Evolutionary conservation across 495 filamentous ascomycete genomes (phyloP).

Genomic region (Parathielavia hyrcaniae): DNA sequence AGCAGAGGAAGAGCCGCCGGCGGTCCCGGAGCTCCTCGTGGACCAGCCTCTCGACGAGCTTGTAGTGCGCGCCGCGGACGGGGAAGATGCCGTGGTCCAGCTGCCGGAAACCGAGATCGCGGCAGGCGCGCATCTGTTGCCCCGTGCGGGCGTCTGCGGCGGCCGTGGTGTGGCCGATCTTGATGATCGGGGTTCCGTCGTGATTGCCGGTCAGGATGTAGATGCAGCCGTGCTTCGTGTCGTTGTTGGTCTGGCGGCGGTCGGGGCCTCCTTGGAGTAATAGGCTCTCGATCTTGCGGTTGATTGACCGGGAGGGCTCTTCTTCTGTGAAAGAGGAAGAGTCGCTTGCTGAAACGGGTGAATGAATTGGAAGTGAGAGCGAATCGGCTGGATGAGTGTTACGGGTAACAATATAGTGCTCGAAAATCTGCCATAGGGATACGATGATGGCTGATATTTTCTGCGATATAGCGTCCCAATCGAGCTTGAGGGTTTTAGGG

Average conservation of each 20-base stretch:
- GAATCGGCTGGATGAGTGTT: too few relatives aligned
- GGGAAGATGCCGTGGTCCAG: neutral
- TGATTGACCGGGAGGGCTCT: neutral
- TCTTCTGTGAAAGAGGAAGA: neutral
- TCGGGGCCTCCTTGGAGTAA: neutral
- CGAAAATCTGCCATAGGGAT: too few relatives aligned
- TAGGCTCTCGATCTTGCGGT: neutral
- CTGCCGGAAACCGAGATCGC: neutral
- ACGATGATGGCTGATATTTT: too few relatives aligned
- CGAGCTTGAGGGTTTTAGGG: too few relatives aligned
- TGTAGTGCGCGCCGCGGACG: neutral
- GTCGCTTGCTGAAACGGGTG: neutral
- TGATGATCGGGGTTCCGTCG: neutral
- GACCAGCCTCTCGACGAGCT: neutral
- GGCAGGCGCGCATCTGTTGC: neutral
- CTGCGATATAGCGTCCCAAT: too few relatives aligned
- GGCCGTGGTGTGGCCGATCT: neutral
- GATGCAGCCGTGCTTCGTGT: neutral
- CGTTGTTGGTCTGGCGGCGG: neutral
- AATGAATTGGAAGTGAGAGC: too few relatives aligned
- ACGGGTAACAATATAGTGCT: neutral
- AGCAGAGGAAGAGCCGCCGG: neutral
- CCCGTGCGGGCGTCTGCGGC: neutral
- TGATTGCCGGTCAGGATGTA: neutral
- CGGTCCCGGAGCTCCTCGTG: neutral